Evolutionary conservation across 345 rosid species (phyloP).

Genomic region (Firmiana major): DNA sequence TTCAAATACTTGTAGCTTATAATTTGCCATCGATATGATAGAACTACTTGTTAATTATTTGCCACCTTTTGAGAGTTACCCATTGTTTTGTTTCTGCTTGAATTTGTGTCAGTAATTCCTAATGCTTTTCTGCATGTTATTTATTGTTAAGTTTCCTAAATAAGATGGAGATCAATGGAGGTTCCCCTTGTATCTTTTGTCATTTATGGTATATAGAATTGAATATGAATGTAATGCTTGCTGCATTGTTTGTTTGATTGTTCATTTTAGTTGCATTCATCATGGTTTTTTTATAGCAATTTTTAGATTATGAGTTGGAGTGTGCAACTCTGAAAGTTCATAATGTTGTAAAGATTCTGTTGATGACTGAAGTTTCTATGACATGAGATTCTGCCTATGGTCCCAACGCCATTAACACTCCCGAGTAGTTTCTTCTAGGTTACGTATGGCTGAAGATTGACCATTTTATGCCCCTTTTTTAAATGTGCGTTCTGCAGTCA

Average conservation of each 20-base stretch:
- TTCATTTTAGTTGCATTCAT: not conserved
- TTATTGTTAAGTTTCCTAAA: not conserved
- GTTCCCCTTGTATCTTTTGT: not conserved
- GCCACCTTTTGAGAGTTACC: not conserved
- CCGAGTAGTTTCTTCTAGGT: not conserved
- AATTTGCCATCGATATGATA: not conserved
- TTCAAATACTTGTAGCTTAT: not conserved
- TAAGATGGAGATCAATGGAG: not conserved
- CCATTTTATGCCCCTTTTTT: not conserved
- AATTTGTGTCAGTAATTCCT: not conserved
- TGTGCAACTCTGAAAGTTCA: not conserved
- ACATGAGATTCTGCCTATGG: not conserved
- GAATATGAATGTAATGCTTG: not conserved
- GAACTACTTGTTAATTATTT: not conserved
- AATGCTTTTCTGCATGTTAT: not conserved
- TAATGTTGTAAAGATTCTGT: not conserved
- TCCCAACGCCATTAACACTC: not conserved
- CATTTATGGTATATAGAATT: not conserved
- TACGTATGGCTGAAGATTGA: not conserved
- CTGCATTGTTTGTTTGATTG: not conserved
- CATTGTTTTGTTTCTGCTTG: not conserved
- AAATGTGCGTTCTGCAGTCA: not conserved
- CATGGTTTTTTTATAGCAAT: not conserved
- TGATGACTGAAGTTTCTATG: not conserved
- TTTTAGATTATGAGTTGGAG: not conserved